Conservation (phyloP, 1,284 basidiomycete genomes). For the Trametes versicolor region DNA sequence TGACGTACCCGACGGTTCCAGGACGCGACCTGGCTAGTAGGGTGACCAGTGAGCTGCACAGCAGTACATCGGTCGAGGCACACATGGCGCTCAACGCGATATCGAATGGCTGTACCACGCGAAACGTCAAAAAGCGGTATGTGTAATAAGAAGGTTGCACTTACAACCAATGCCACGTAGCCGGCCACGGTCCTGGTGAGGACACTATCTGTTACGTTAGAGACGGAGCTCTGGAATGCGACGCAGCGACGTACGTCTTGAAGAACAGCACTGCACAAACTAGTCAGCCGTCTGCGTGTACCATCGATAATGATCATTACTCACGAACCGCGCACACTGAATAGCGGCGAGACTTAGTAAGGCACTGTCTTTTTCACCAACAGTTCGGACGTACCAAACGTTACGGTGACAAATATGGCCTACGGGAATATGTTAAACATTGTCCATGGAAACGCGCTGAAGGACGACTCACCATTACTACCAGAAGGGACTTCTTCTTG, state of each 20-base stretch:
- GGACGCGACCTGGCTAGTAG: slow-evolving; percentile 26
- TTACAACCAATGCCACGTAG: slow-evolving; percentile 14
- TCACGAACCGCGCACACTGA: slow-evolving; percentile 16
- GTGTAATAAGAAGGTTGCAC: neutral
- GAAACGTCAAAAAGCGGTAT: neutral
- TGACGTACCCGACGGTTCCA: slow-evolving; percentile 22
- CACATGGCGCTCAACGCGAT: slow-evolving; percentile 24
- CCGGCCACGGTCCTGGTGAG: slow-evolving; percentile 7
- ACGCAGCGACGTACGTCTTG: slow-evolving; percentile 13
- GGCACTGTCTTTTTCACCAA: neutral
- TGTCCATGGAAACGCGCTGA: no score
- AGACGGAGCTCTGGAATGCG: neutral
- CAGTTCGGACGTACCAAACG: slow-evolving; percentile 4
- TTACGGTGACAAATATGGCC: slow-evolving; percentile 3
- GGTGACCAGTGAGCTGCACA: slow-evolving; percentile 24
- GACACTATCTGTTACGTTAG: neutral
- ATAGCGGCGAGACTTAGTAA: neutral
- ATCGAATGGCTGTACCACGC: slow-evolving; percentile 19
- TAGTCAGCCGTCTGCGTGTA: neutral
- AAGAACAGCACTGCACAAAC: slow-evolving; percentile 19
- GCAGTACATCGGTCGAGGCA: slow-evolving; percentile 22
- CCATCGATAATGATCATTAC: neutral
- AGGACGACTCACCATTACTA: slow-evolving; percentile 4
- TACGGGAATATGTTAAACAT: neutral
- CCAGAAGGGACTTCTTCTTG: neutral